These are phyloP conservation scores for Hyaloscypha variabilis DNA, from an alignment of 495 filamentous ascomycete species.

Conservation along the genomic window DNA sequence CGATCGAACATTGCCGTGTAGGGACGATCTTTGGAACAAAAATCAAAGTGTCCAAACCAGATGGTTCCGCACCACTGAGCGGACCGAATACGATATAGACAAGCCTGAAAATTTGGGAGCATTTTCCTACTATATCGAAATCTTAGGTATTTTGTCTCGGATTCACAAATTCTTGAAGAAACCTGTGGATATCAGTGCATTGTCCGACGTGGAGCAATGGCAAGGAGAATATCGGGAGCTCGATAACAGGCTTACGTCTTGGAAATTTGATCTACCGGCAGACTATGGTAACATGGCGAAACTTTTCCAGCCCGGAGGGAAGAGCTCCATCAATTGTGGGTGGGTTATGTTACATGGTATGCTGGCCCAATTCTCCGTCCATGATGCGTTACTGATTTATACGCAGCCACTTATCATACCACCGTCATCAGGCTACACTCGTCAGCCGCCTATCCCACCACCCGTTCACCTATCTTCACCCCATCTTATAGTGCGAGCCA, in stretches of 20 bases:
- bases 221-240: conserved; percentile 83
- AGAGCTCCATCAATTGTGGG: conserved; percentile 70
- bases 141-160: conserved; percentile 80
- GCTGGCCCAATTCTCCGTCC: conserved; percentile 55
- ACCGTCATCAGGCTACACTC: conserved; percentile 88
- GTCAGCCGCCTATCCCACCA: conserved; percentile 90
- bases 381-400: neutral
- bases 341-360: conserved; percentile 91
- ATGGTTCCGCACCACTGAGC: conserved; percentile 68
- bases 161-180: conserved; percentile 85
- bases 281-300: conserved; percentile 82
- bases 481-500: conserved; percentile 83
- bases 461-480: conserved; percentile 80
- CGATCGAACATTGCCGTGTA: conserved; percentile 81
- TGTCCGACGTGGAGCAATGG: conserved; percentile 86
- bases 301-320: conserved; percentile 64
- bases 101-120: conserved; percentile 77
- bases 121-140: conserved; percentile 85
- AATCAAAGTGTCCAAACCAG: conserved; percentile 83
- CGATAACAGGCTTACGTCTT: conserved; percentile 73
- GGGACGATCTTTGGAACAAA: conserved; percentile 80
- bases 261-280: conserved; percentile 79
- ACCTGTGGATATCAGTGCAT: conserved; percentile 83
- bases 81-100: conserved; percentile 62
- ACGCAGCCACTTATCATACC: conserved; percentile 48